phyloP scores from a whole-genome alignment of 2,329 filamentous ascomycete genomes.

The Fusarium hostae region DNA sequence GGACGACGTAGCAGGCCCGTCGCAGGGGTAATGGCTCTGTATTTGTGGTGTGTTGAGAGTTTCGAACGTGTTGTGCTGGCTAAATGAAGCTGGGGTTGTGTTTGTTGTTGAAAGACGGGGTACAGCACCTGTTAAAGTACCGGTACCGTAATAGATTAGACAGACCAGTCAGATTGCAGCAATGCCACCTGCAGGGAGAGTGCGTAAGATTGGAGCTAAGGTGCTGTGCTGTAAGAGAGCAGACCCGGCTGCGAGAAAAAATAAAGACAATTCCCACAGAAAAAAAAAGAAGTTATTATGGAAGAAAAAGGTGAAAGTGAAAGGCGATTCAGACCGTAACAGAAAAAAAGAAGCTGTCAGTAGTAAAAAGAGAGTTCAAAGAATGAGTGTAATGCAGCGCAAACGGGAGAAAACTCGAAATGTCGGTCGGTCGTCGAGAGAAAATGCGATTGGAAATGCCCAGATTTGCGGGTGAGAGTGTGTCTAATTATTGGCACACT shows the following conservation, averaged over 20 bases:
- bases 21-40: constrained; percentile 34
- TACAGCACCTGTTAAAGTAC: constrained; percentile 33
- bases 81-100: constrained; percentile 23
- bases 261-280: constrained; percentile 25
- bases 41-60: constrained; percentile 19
- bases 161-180: constrained; percentile 37
- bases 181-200: constrained; percentile 40
- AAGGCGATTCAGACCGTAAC: background rate
- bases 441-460: constrained; percentile 30
- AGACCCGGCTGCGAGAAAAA: constrained; percentile 44
- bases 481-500: constrained; percentile 39
- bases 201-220: constrained; percentile 40
- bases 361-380: constrained; percentile 1
- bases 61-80: constrained; percentile 36
- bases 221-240: constrained; percentile 23
- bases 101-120: constrained; percentile 33
- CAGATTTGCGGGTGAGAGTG: constrained; percentile 27
- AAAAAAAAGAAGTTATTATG: constrained; percentile 8
- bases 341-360: background rate
- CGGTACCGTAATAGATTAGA: constrained; percentile 38
- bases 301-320: constrained; percentile 1
- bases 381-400: constrained; percentile 25
- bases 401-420: constrained; percentile 15
- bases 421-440: constrained; percentile 12
- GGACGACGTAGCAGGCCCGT: constrained; percentile 44